Base-by-base conservation (phyloP, 1,139 yeast species). In the Hyphopichia buzzinii region DNA sequence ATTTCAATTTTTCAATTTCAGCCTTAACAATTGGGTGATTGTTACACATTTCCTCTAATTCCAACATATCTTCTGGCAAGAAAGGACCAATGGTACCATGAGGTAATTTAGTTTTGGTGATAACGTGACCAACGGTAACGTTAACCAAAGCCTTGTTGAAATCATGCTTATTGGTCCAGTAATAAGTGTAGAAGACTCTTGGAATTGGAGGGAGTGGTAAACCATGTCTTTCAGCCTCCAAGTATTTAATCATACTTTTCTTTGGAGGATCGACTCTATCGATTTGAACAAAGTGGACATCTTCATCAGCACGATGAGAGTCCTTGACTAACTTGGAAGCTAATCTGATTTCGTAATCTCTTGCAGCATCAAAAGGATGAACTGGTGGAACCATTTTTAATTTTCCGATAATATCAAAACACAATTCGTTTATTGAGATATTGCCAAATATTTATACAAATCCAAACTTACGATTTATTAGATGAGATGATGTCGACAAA, bases 191-290 rank as follows among this genome's bases (percentile, higher is more conserved):
- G 22, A 80, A 77, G 35, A 84, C 70, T 66, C 95, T 79, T 36
- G 85, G 69, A 40, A 81, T 77, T 17, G 59, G 55, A 29, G 87
- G 84, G 33, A 78, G 62, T 17, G 76, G 67, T 29, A 57, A 59
- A 22, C 87, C 87, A 34, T 75, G 65, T 49, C 68, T 74, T 64
- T 84, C 92, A 38, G 88, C 85, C 40, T 77, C 84, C 46, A 87
- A 67, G 59, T 72, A 85, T 49, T 73, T 77, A 42, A 80, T 59
- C 83, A 87, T 81, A 47, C 74, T 79, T 49, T 77, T 67, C 73
- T 87, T 87, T 43, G 95, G 94, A 25, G 96, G 95, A 55, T 87
- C 95, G 39, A 79, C 59, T 52, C 80, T 74, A 54, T 84, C 92
- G 39, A 85, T 67, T 54, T 79, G 86, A 49, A 81, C 78, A 63